These are phyloP conservation scores for Roridomyces roridus DNA, from an alignment of 768 basidiomycete genomes.

Conservation along the genomic window DNA sequence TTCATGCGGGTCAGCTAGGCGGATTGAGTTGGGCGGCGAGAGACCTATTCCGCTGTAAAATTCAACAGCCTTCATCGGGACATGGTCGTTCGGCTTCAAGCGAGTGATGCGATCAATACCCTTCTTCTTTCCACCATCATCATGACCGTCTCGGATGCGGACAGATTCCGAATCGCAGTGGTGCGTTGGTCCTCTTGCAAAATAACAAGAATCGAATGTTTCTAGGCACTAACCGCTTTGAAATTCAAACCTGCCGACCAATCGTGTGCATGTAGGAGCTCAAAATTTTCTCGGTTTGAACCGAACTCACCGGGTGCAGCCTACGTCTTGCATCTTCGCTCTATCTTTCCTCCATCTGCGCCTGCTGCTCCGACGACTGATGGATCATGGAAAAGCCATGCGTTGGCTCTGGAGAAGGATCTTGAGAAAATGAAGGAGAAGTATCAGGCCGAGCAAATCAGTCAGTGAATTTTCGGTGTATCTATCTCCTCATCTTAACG, in stretches of 20 bases:
- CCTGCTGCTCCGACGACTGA: constrained; percentile 7
- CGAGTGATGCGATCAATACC: not conserved
- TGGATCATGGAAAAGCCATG: constrained; percentile 16
- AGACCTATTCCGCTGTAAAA: constrained; percentile 85
- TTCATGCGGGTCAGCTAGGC: constrained; percentile 1
- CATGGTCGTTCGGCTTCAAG: constrained; percentile 12
- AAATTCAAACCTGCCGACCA: not conserved
- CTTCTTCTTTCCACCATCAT: no score
- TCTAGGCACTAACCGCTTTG: not conserved
- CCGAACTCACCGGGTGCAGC: constrained; percentile 1
- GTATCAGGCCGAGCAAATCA: constrained; percentile 48
- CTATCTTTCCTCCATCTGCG: constrained; percentile 5
- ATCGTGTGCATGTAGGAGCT: not conserved
- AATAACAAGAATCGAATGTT: not conserved
- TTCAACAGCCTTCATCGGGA: constrained; percentile 50
- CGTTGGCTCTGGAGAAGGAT: constrained; percentile 17
- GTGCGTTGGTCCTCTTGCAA: constrained; percentile 32
- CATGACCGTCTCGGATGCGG: constrained; percentile 28
- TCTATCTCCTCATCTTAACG: no score
- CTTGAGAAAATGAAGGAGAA: constrained; percentile 26
- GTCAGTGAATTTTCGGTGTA: no score
- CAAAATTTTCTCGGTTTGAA: not conserved
- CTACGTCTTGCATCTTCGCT: constrained; percentile 10
- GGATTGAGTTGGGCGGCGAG: constrained; percentile 33
- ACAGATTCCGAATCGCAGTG: constrained; percentile 48